Evolutionary conservation across 2,329 filamentous ascomycete species (phyloP), one percentile per base, ranked within the genome.

Genomic region (Fusarium udum): DNA sequence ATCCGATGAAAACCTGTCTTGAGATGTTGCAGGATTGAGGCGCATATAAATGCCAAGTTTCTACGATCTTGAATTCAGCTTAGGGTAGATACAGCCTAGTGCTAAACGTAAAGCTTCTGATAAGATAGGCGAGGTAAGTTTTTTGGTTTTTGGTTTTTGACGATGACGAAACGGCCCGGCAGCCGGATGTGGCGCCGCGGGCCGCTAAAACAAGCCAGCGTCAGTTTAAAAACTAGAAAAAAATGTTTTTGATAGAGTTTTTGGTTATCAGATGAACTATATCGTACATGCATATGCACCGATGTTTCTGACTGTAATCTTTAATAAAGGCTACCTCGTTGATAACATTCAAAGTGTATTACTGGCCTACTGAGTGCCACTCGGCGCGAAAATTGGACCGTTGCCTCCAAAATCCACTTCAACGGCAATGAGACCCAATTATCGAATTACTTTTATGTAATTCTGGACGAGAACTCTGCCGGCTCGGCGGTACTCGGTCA

Each of bases 401-500:
- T 12, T n/a, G 4, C 18, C 12, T 24, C 7, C 10, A 22, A 24
- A 20, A 32, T 59, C 60, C 60, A 62, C 60, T 59, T 26, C 26
- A 15, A 37, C 11, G 13, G 34, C 60, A 16, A 28, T 32, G 37
- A 52, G 57, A 46, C 49, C 65, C 65, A 68, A 49, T 68, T 55
- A 69, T 63, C n/a, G 0, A 15, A 40, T 69, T 24, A 22, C 13
- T 43, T 39, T 68, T 69, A 68, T 51, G 65, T 68, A 68, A 69
- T 68, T 28, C 32, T 60, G 24, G 22, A 12, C 18, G 26, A 53
- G 39, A 61, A 32, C 26, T 36, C 28, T 5, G 13, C 65, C 37
- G 64, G 32, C 56, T 68, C 65, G 65, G 65, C 56, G 64, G 42
- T 63, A 62, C 64, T 68, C 65, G 64, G 64, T 5, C n/a, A 20